Evolutionary conservation across 1,284 basidiomycete species (phyloP).

Genomic region (Apiotrichum siamense): DNA sequence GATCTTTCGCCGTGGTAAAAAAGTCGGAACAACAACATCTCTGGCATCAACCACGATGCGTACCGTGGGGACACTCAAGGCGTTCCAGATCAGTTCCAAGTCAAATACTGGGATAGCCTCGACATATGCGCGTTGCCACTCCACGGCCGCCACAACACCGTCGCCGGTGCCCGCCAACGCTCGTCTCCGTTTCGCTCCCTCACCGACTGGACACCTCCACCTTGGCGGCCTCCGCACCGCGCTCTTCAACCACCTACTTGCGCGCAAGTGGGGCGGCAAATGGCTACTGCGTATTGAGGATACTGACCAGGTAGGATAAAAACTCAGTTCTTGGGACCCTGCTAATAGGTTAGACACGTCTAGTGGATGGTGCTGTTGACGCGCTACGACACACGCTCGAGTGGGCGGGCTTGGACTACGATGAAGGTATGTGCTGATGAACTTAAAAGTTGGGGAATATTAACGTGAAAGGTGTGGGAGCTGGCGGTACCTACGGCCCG

Average conservation of each 20-base stretch:
- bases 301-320: slow-evolving; percentile 67
- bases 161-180: slow-evolving; percentile 10
- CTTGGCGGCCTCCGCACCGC: slow-evolving; percentile 95
- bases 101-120: too few relatives aligned
- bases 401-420: slow-evolving; percentile 91
- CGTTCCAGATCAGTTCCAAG: not conserved
- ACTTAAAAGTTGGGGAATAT: too few relatives aligned
- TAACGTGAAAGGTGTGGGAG: slow-evolving; percentile 69
- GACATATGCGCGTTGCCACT: not conserved
- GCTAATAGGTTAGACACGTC: slow-evolving; percentile 56
- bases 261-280: slow-evolving; percentile 70
- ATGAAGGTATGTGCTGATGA: slow-evolving; percentile 60
- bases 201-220: slow-evolving; percentile 90
- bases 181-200: slow-evolving; percentile 84
- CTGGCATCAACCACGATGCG: not conserved
- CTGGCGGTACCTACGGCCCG: slow-evolving; percentile 63
- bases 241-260: slow-evolving; percentile 84
- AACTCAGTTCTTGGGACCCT: not conserved
- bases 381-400: slow-evolving; percentile 67
- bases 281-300: slow-evolving; percentile 91
- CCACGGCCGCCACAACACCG: not conserved
- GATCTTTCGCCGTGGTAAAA: not conserved
- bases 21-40: not conserved
- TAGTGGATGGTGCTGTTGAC: slow-evolving; percentile 77
- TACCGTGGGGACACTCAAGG: not conserved